Percentiles rank a stretch among this genome's conserved stretches.
These are phyloP conservation scores for Amanita polypyramis DNA, from an alignment of 768 basidiomycete genomes.

Conservation along the genomic window DNA sequence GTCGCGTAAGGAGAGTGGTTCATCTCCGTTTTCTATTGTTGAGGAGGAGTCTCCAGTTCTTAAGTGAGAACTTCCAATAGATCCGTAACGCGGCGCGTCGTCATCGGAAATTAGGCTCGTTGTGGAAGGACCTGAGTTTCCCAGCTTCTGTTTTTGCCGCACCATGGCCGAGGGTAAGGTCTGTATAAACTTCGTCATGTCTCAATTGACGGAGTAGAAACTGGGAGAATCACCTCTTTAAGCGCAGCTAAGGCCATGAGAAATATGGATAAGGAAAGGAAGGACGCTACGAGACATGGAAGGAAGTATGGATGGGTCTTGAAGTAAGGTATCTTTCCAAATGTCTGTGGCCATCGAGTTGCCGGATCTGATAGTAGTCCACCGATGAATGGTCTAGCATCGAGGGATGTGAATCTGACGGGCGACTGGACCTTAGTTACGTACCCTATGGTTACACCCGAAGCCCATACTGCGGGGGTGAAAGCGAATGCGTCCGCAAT, in stretches of 20 bases:
- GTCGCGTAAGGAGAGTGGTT: neutral
- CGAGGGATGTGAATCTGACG: neutral
- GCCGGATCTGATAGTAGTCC: slow-evolving; percentile 22
- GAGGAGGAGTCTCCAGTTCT: too few relatives aligned
- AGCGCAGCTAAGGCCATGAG: slow-evolving; percentile 14
- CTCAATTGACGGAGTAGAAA: neutral
- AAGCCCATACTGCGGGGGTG: slow-evolving; percentile 25
- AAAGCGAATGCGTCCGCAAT: slow-evolving; percentile 26
- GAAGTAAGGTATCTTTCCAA: slow-evolving; percentile 17
- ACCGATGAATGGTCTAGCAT: slow-evolving; percentile 20
- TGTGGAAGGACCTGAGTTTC: neutral
- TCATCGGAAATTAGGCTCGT: neutral
- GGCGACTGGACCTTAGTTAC: neutral
- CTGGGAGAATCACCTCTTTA: slow-evolving; percentile 16
- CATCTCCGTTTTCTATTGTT: neutral
- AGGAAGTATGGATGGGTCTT: slow-evolving; percentile 25
- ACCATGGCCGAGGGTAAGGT: neutral
- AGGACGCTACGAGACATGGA: slow-evolving; percentile 21
- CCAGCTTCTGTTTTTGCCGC: neutral
- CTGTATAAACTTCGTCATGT: neutral
- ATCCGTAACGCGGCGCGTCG: neutral
- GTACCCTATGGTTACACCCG: slow-evolving; percentile 23
- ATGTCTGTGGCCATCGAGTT: slow-evolving; percentile 16
- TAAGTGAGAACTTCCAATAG: neutral
- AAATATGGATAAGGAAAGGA: slow-evolving; percentile 15